A percentile compares a stretch with the other conserved stretches of the same genome.
Conservation (phyloP, 805 yeast genomes). For the Ogataea sp. region DNA sequence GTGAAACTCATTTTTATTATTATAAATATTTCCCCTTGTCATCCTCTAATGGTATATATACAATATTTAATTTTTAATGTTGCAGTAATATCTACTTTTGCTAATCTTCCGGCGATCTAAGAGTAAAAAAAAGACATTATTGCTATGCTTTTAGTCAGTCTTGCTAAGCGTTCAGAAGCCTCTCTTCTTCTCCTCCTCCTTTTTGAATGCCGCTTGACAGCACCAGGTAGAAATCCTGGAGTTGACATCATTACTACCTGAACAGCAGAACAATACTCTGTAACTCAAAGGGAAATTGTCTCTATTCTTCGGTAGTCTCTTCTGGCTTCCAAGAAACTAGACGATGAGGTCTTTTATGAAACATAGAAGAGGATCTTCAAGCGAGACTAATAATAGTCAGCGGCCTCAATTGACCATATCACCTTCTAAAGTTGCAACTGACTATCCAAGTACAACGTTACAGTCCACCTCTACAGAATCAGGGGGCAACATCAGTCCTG, state of each 20-base stretch:
- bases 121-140: too few species aligned
- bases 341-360: constrained; percentile 26
- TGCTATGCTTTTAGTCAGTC: not conserved
- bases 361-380: constrained; percentile 14
- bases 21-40: too few species aligned
- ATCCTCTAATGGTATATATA: not conserved
- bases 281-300: too few species aligned
- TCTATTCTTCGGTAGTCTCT: too few species aligned
- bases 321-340: not conserved
- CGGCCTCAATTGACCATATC: not conserved
- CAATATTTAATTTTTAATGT: not conserved
- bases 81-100: not conserved
- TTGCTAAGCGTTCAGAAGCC: too few species aligned
- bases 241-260: too few species aligned
- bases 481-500: not conserved
- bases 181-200: too few species aligned
- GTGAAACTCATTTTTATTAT: too few species aligned
- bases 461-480: not conserved
- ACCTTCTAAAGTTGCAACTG: not conserved
- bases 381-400: not conserved
- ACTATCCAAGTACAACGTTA: not conserved
- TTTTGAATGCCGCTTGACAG: too few species aligned
- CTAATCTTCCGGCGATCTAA: not conserved
- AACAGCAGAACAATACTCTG: too few species aligned
- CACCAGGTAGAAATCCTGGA: too few species aligned